phyloP scores from a whole-genome alignment of 306 rosid genomes.

The Amphicarpaea edgeworthii region DNA sequence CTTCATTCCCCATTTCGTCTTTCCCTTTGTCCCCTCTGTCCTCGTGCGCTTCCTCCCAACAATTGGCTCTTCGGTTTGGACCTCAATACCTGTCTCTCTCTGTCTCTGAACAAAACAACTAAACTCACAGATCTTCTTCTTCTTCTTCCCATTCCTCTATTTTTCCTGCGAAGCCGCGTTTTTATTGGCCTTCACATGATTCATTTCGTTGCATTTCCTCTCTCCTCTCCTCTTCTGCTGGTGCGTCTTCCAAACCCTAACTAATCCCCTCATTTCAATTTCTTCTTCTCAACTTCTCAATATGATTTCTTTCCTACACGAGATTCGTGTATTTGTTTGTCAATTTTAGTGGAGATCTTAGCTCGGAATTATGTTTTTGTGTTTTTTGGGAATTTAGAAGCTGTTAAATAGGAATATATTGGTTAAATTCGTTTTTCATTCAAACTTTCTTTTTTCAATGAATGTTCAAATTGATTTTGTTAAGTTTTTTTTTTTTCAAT shows the following conservation, averaged over 20 bases:
- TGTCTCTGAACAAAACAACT: conserved; percentile 15
- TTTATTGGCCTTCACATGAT: conserved; percentile 29
- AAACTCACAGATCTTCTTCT: conserved; percentile 53
- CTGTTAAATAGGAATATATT: conserved; percentile 21
- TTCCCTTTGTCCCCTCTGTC: conserved; percentile 39
- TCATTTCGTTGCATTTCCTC: conserved; percentile 41
- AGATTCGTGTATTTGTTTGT: too few species aligned
- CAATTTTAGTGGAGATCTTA: conserved; percentile 36
- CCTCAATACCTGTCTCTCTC: conserved; percentile 9
- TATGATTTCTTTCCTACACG: not conserved
- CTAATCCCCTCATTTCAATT: conserved; percentile 19
- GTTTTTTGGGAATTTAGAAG: conserved; percentile 9
- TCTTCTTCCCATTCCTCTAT: conserved; percentile 49
- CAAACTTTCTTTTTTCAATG: not conserved
- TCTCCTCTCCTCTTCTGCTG: conserved; percentile 37
- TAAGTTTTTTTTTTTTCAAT: not conserved
- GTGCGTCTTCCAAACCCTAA: conserved; percentile 64
- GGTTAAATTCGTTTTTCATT: conserved; percentile 27
- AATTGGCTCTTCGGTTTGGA: conserved; percentile 50
- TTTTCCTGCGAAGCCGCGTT: conserved; percentile 38
- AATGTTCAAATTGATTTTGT: conserved; percentile 46
- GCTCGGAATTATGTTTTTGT: conserved; percentile 40
- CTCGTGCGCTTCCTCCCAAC: conserved; percentile 46
- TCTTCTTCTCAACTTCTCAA: too few species aligned
- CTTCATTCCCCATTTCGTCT: conserved; percentile 11